phyloP scores from a whole-genome alignment of 1,284 basidiomycete species.

The Boletus mariae region DNA sequence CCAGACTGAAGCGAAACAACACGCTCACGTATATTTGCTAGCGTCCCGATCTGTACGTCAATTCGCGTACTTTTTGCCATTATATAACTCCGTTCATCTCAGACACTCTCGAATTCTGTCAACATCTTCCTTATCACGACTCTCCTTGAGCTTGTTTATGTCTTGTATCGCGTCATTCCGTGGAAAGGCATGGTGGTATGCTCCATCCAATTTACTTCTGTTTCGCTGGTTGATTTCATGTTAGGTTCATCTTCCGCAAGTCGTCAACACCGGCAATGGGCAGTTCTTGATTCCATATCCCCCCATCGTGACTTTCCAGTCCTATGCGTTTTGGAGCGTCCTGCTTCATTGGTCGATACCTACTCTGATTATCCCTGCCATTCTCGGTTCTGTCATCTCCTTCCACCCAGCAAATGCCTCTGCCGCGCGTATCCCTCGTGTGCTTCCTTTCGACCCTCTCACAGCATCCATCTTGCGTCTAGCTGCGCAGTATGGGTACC shows the following conservation, averaged over 20 bases:
- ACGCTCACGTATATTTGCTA: constrained; percentile 29
- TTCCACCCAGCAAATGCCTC: constrained; percentile 44
- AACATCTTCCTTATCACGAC: constrained; percentile 50
- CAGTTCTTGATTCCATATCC: constrained; percentile 42
- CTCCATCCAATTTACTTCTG: not conserved
- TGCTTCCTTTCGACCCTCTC: constrained; percentile 49
- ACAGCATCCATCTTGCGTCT: constrained; percentile 58
- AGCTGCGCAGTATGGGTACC: constrained; percentile 54
- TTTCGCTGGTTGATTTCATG: constrained; percentile 14
- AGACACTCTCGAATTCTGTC: constrained; percentile 56
- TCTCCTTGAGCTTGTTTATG: constrained; percentile 44
- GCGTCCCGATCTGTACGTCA: constrained; percentile 42
- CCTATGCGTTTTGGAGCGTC: constrained; percentile 46
- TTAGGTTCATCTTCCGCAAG: constrained; percentile 19
- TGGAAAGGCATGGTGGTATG: constrained; percentile 43
- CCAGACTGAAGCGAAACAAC: constrained; percentile 19
- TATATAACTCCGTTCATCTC: constrained; percentile 3
- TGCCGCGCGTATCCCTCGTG: constrained; percentile 21
- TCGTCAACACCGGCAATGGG: constrained; percentile 7
- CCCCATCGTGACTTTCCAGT: constrained; percentile 41
- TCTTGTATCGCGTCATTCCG: constrained; percentile 44
- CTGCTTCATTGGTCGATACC: constrained; percentile 58
- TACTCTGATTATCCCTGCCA: constrained; percentile 49
- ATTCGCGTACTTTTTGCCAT: not conserved
- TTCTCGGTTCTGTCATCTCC: constrained; percentile 55